A percentile compares a stretch with the other conserved stretches of the same genome.
Conservation (phyloP, 140 eudicot genomes). For the Cichorium intybus region DNA sequence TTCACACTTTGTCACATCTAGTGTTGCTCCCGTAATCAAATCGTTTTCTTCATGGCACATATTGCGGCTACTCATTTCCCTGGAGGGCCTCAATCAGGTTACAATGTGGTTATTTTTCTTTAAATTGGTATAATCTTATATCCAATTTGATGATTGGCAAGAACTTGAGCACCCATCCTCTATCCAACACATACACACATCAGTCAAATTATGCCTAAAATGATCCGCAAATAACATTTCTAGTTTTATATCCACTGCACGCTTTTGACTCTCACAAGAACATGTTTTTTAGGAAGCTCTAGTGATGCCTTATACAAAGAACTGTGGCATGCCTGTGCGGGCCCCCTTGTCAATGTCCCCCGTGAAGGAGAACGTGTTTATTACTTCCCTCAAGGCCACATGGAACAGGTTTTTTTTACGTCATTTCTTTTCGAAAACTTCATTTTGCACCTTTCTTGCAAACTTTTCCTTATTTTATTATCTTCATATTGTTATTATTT, state of each 20-base stretch:
- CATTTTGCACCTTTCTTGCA: neutral
- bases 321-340: conserved; percentile 77
- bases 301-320: conserved; percentile 58
- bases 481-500: neutral
- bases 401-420: conserved; percentile 64
- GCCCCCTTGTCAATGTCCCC: conserved; percentile 69
- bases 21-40: conserved; percentile 5
- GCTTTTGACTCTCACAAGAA: no score
- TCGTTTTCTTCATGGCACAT: conserved; percentile 41
- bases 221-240: no score
- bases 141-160: no score
- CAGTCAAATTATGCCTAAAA: no score
- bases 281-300: conserved; percentile 17
- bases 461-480: neutral
- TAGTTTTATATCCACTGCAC: no score
- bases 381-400: conserved; percentile 86
- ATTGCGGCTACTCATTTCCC: conserved; percentile 28
- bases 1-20: conserved; percentile 8
- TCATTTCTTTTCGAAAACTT: neutral
- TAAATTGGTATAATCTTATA: no score
- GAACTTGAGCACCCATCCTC: no score
- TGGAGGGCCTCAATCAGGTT: conserved; percentile 50
- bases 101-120: neutral
- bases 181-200: neutral
- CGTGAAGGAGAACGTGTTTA: conserved; percentile 73